Evolutionary conservation across 2,329 filamentous ascomycete genomes (phyloP).

Genomic region (Colletotrichum liaoningense): DNA sequence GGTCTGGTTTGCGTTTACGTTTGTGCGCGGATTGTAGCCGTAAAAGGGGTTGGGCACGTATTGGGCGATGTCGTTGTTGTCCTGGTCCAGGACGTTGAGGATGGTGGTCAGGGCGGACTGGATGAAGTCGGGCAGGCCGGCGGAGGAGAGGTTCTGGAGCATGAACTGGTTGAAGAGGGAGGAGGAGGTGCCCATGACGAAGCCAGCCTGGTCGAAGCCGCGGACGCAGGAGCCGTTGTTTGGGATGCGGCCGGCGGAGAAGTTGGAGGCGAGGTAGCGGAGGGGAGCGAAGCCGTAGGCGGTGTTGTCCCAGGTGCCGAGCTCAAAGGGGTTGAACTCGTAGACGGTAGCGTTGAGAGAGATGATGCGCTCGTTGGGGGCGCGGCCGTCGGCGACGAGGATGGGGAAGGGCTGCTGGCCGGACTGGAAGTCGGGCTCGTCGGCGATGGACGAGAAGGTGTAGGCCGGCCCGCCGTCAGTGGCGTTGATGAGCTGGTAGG

Average conservation of each 20-base stretch:
- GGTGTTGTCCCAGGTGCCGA: slow-evolving; percentile 72
- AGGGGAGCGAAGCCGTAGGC: slow-evolving; percentile 70
- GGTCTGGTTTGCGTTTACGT: slow-evolving; percentile 55
- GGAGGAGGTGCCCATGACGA: slow-evolving; percentile 84
- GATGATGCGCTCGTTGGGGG: slow-evolving; percentile 56
- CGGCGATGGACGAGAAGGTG: slow-evolving; percentile 80
- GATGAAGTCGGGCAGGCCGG: slow-evolving; percentile 43
- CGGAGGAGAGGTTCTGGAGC: slow-evolving; percentile 61
- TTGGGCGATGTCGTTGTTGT: slow-evolving; percentile 81
- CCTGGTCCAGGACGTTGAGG: slow-evolving; percentile 64
- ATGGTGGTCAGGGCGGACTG: slow-evolving; percentile 60
- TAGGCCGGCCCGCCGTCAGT: slow-evolving; percentile 78
- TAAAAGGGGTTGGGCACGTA: slow-evolving; percentile 71
- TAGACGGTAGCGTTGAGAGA: slow-evolving; percentile 70
- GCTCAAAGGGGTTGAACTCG: slow-evolving; percentile 75
- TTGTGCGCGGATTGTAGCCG: slow-evolving; percentile 56
- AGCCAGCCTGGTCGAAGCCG: slow-evolving; percentile 85
- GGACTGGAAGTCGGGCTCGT: slow-evolving; percentile 51
- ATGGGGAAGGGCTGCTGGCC: slow-evolving; percentile 61
- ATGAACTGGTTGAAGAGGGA: slow-evolving; percentile 86
- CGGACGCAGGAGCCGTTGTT: slow-evolving; percentile 58
- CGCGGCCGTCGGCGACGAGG: slow-evolving; percentile 60
- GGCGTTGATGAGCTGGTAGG: slow-evolving; percentile 85
- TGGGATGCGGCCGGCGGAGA: slow-evolving; percentile 60
- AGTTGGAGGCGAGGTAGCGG: slow-evolving; percentile 69